phyloP scores from a whole-genome alignment of 768 basidiomycete species.

The Naganishia kalamii region DNA sequence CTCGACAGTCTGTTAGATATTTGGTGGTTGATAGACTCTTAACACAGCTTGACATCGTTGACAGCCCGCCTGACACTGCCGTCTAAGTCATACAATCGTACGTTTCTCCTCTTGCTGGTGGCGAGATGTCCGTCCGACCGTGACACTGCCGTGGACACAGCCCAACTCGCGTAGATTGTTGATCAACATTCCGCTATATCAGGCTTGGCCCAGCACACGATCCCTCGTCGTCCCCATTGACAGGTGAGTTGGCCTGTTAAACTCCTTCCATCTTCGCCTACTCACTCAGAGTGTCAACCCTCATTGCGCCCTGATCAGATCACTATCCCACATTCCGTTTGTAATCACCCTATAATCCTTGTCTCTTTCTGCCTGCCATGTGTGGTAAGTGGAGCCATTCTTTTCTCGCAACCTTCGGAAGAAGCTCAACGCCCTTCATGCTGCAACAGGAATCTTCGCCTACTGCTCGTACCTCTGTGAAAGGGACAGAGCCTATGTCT shows the following conservation, averaged over 20 bases:
- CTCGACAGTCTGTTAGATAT: too few species aligned
- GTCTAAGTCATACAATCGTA: neutral
- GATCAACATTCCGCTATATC: neutral
- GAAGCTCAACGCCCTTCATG: neutral
- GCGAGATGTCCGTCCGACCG: too few species aligned
- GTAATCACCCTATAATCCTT: neutral
- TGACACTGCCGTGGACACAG: neutral
- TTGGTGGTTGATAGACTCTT: neutral
- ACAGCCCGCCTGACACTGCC: too few species aligned
- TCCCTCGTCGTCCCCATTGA: neutral
- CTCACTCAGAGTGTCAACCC: neutral
- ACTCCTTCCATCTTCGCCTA: neutral
- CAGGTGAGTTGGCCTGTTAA: neutral
- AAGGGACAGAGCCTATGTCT: slow-evolving; percentile 85
- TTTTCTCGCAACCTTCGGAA: neutral
- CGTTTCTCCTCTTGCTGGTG: neutral
- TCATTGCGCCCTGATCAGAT: too few species aligned
- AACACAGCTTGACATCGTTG: too few species aligned
- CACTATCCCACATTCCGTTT: neutral
- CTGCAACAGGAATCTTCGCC: slow-evolving; percentile 72
- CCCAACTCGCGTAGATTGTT: slow-evolving; percentile 1
- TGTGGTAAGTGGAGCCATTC: neutral
- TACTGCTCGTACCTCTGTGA: slow-evolving; percentile 93
- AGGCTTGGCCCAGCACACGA: neutral
- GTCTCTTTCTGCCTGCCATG: neutral